These are phyloP conservation scores for Tricholomella constricta DNA, from an alignment of 768 basidiomycete species.

Conservation along the genomic window DNA sequence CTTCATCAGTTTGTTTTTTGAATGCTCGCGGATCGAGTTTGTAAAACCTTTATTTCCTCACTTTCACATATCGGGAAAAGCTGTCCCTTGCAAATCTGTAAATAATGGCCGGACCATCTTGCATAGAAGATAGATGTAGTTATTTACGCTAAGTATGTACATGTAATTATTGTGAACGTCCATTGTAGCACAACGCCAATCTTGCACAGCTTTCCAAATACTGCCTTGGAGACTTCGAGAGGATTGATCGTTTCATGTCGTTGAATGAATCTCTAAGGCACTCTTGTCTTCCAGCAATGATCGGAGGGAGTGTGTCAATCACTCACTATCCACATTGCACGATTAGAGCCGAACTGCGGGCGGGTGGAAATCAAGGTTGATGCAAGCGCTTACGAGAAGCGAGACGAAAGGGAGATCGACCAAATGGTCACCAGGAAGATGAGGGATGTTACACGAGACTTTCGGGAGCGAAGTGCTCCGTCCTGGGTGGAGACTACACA, in stretches of 20 bases:
- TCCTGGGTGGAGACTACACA: not conserved
- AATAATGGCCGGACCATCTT: slow-evolving; percentile 18
- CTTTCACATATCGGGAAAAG: not conserved
- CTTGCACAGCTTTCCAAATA: not conserved
- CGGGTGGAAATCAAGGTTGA: too few relatives aligned
- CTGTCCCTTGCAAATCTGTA: slow-evolving; percentile 2
- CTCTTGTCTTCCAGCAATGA: not conserved
- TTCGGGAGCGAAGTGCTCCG: not conserved
- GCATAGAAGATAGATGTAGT: slow-evolving; percentile 15
- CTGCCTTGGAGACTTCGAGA: not conserved
- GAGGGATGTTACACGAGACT: not conserved
- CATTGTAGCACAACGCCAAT: slow-evolving; percentile 11
- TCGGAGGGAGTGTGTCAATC: not conserved
- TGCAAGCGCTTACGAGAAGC: too few relatives aligned
- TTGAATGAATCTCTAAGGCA: not conserved
- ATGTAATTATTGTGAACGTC: slow-evolving; percentile 4
- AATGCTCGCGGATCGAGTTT: not conserved
- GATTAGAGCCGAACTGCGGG: not conserved
- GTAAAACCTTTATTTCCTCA: not conserved
- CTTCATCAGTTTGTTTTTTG: slow-evolving; percentile 21
- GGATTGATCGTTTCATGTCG: not conserved
- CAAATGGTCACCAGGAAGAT: not conserved
- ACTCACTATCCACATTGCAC: not conserved
- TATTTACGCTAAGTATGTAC: slow-evolving; percentile 7
- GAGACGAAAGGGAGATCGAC: too few relatives aligned